Conservation (phyloP, 169 alveolate genomes). For the Plasmodium blacklocki region DNA sequence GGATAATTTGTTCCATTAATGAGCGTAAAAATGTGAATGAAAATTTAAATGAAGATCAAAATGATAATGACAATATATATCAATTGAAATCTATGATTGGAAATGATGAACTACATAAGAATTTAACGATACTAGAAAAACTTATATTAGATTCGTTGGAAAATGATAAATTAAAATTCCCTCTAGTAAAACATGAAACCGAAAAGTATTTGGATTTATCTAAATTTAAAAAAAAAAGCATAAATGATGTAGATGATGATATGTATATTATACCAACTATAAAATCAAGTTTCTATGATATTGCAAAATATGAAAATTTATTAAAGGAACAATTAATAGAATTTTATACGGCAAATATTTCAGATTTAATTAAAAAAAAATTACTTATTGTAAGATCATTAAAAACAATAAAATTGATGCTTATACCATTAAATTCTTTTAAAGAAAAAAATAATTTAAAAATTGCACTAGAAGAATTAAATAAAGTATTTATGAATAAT, state of each 20-base stretch:
- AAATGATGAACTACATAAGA: conserved; percentile 6
- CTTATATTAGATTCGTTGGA: conserved; percentile 25
- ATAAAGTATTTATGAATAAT: background rate
- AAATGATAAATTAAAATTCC: conserved; percentile 19
- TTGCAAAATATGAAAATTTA: conserved; percentile 51
- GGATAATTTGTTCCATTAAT: background rate
- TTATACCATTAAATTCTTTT: conserved; percentile 6
- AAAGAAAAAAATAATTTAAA: conserved; percentile 17
- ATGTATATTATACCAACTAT: conserved; percentile 13
- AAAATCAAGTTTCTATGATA: conserved; percentile 3
- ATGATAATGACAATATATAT: background rate
- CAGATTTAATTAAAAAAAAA: conserved; percentile 21
- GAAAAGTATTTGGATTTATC: conserved; percentile 23
- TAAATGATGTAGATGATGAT: background rate
- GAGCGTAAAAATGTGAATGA: too few relatives aligned
- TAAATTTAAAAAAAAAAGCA: background rate
- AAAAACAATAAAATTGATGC: conserved; percentile 17
- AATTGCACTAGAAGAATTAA: conserved; percentile 4
- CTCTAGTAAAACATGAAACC: conserved; percentile 19
- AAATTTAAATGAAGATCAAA: too few relatives aligned
- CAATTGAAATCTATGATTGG: conserved; percentile 30
- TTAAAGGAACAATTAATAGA: conserved; percentile 25
- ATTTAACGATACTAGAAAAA: conserved; percentile 41
- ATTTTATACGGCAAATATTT: conserved; percentile 4
- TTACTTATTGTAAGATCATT: conserved; percentile 14